phyloP scores from a whole-genome alignment of 1,139 yeast species.

The Sugiyamaella neomexicana region DNA sequence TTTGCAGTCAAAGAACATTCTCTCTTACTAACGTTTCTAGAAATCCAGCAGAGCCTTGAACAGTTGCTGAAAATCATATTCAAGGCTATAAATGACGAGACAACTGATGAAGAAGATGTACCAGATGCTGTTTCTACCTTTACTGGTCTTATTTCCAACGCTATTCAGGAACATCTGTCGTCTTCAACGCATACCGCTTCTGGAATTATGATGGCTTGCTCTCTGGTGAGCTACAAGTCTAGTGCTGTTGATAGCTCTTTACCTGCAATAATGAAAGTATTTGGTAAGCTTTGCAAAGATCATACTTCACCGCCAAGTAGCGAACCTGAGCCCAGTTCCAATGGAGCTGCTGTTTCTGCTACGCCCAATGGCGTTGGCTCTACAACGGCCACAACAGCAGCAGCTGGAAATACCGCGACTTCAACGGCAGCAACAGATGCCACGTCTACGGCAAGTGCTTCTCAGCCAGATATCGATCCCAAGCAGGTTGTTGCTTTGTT shows the following conservation, averaged over 20 bases:
- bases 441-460: conserved; percentile 14
- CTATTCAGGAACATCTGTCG: conserved; percentile 80
- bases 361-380: conserved; percentile 16
- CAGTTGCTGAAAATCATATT: conserved; percentile 68
- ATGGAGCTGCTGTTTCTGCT: conserved; percentile 19
- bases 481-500: conserved; percentile 73
- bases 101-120: conserved; percentile 49
- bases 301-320: conserved; percentile 50
- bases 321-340: conserved; percentile 15
- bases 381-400: conserved; percentile 15
- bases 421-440: conserved; percentile 8
- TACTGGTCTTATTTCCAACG: conserved; percentile 58
- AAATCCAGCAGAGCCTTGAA: conserved; percentile 78
- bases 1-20: too few species aligned
- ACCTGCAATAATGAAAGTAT: conserved; percentile 78
- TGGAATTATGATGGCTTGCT: conserved; percentile 85
- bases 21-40: conserved; percentile 38
- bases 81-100: conserved; percentile 34
- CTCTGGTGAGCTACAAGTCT: conserved; percentile 73
- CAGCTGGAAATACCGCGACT: not conserved
- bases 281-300: conserved; percentile 85
- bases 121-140: conserved; percentile 62
- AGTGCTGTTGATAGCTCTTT: conserved; percentile 70
- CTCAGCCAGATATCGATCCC: conserved; percentile 7
- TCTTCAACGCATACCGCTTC: conserved; percentile 85